phyloP scores from a whole-genome alignment of 2,329 filamentous ascomycete species.

The Venturia effusa region DNA sequence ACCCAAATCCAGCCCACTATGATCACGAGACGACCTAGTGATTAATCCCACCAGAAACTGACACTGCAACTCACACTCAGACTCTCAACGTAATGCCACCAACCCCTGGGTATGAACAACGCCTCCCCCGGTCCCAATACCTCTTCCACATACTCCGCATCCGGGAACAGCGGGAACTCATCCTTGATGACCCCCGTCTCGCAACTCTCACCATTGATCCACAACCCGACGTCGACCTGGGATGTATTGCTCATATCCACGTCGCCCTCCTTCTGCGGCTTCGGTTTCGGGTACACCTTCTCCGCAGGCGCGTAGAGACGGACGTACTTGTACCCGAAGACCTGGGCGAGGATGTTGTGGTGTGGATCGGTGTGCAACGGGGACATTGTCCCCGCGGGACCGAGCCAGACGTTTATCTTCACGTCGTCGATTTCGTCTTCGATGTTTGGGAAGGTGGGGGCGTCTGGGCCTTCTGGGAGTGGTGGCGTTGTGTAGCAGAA shows the following conservation, averaged over 20 bases:
- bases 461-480: constrained; percentile 22
- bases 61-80: constrained; percentile 84
- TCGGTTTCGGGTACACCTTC: constrained; percentile 48
- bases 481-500: constrained; percentile 69
- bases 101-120: constrained; percentile 82
- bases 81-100: constrained; percentile 96
- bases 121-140: constrained; percentile 73
- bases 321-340: constrained; percentile 86
- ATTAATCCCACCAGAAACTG: constrained; percentile 86
- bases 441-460: constrained; percentile 10
- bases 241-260: constrained; percentile 94
- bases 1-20: neutral
- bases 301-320: constrained; percentile 63
- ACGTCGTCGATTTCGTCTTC: constrained; percentile 9
- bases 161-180: constrained; percentile 43
- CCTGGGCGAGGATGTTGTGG: constrained; percentile 83
- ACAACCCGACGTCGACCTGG: constrained; percentile 61
- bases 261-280: constrained; percentile 69
- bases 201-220: constrained; percentile 28
- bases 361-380: constrained; percentile 91
- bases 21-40: too few species aligned
- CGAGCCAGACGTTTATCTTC: constrained; percentile 79
- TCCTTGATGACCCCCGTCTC: constrained; percentile 28
- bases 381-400: constrained; percentile 76
- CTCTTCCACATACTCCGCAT: constrained; percentile 59